These are phyloP conservation scores for Ophiostoma sp. DNA, from an alignment of 2,329 filamentous ascomycete genomes.

Conservation along the genomic window DNA sequence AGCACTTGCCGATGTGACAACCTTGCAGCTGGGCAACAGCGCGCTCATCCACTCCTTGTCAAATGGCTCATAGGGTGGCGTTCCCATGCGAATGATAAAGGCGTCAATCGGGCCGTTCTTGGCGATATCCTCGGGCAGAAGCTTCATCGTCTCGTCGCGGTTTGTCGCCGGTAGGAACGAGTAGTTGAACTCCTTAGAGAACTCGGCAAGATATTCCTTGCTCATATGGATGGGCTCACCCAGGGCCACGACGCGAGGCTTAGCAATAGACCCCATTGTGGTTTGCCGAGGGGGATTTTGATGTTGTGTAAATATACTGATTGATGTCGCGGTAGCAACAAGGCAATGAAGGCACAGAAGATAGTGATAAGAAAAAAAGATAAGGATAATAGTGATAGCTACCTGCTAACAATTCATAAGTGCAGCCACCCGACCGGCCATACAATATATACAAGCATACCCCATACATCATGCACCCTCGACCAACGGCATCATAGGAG, in stretches of 20 bases:
- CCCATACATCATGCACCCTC: background rate
- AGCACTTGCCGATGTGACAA: constrained; percentile 15
- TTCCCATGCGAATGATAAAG: constrained; percentile 48
- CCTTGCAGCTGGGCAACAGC: constrained; percentile 40
- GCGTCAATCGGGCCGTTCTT: constrained; percentile 42
- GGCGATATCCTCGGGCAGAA: constrained; percentile 37
- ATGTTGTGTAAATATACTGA: background rate
- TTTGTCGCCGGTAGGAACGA: constrained; percentile 38
- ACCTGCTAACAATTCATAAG: background rate
- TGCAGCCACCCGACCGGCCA: background rate
- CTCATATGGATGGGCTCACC: constrained; percentile 39
- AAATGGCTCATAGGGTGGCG: constrained; percentile 46
- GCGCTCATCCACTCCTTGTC: constrained; percentile 40
- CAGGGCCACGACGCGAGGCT: constrained; percentile 41
- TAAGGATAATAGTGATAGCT: background rate
- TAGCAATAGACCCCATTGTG: constrained; percentile 24
- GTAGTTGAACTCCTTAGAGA: constrained; percentile 38
- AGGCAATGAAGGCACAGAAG: background rate
- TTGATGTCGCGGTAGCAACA: background rate
- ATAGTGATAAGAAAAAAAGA: background rate
- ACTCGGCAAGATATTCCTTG: constrained; percentile 39
- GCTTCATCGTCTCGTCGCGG: constrained; percentile 35
- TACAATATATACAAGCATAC: background rate
- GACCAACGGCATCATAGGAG: background rate
- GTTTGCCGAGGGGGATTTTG: background rate